Evolutionary conservation across 306 rosid species (phyloP), one percentile per base, ranked within the genome.

Genomic region (Castanea mollissima): DNA sequence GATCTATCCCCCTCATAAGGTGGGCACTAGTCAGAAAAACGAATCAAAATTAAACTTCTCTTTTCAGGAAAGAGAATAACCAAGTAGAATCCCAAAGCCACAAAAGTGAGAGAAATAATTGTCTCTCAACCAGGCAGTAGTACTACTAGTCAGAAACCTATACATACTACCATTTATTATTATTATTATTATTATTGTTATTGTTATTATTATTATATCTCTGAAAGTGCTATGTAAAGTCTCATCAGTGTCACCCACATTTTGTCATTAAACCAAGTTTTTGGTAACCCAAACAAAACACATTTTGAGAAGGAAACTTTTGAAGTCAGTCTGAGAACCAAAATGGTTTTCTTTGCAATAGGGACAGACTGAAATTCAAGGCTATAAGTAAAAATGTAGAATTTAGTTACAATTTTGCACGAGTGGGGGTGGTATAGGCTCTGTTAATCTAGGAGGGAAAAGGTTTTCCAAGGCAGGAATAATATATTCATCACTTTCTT

Each of bases 61-160:
- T 16, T 74, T 27, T 35, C 54, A 23, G 44, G 51, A 25, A 59
- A 79, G 62, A 54, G 55, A 74, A 69, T 74, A 64, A 79, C 44
- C 77, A 69, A 75, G 69, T 74, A 75, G 60, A 79, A 55, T 79
- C 86, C 86, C 71, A 83, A 83, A 77, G 1, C 32, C 13, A 41
- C 12, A 78, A 23, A 16, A 51, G 8, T 31, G 52, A 65, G 21
- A 54, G 20, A 78, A 44, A n/a, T 63, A 2, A 60, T 63, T 73
- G 75, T n/a, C 27, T 46, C 55, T 41, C n/a, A 34, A 67, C 51
- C 59, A 46, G 77, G 62, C 80, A 76, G 34, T 44, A 49, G 80
- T 81, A 49, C 54, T 81, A 12, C 54, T 49, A 49, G 54, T 49
- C 54, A 49, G 54, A 41, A 41, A 41, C 46, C 46, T 9, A 41